A percentile compares a stretch with the other conserved stretches of the same genome.
These are phyloP conservation scores for Torulaspora microellipsoides DNA, from an alignment of 805 yeast species.

Conservation along the genomic window DNA sequence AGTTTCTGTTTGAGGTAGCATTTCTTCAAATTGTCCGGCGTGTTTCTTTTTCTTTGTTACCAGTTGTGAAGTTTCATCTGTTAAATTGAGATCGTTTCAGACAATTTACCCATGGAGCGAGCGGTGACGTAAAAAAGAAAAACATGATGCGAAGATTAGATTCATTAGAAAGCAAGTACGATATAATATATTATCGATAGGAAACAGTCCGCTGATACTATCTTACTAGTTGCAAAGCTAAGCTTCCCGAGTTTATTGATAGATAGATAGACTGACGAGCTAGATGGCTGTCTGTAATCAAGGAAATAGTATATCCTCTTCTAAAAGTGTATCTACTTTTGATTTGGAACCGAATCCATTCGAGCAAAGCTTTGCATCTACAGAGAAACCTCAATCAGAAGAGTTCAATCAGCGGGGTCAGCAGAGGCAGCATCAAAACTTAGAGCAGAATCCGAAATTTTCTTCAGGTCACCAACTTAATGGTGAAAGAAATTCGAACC, in stretches of 20 bases:
- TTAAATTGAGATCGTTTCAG: too few relatives aligned
- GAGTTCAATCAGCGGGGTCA: neutral
- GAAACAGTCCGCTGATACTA: too few relatives aligned
- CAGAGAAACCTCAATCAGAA: slow-evolving; percentile 15
- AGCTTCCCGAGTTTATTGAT: neutral
- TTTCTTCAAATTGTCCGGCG: too few relatives aligned
- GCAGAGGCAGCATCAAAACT: neutral
- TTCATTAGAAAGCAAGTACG: too few relatives aligned
- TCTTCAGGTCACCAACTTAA: neutral
- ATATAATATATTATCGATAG: too few relatives aligned
- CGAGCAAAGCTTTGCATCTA: slow-evolving; percentile 87
- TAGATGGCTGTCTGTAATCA: slow-evolving; percentile 9
- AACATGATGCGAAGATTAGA: too few relatives aligned
- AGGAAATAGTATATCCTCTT: slow-evolving; percentile 33
- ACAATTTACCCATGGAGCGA: too few relatives aligned
- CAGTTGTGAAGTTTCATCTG: too few relatives aligned
- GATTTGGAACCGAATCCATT: slow-evolving; percentile 93
- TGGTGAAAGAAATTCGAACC: slow-evolving; percentile 4
- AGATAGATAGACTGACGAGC: neutral
- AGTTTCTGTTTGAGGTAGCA: too few relatives aligned
- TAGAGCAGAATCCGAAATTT: neutral
- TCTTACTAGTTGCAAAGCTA: too few relatives aligned
- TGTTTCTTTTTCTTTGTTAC: too few relatives aligned
- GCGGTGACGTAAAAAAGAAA: too few relatives aligned
- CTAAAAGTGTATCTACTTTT: slow-evolving; percentile 50